Conservation (phyloP, 2,329 filamentous ascomycete species). For the Scolecobasidium constrictum region DNA sequence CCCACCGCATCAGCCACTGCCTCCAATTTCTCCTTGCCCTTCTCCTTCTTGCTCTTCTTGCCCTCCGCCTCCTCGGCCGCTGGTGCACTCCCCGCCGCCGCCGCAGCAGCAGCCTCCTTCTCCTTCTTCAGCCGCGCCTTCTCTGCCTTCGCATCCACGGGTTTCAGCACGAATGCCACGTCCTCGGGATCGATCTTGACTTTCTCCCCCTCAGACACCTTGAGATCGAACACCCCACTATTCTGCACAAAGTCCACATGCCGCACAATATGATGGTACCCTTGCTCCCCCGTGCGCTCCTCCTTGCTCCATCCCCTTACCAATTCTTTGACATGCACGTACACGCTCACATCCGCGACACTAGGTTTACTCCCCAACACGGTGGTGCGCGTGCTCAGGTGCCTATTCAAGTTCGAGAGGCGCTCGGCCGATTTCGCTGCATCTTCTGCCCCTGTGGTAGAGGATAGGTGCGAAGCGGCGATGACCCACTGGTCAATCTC, state of each 20-base stretch:
- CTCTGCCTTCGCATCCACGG: conserved; percentile 83
- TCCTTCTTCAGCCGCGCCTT: conserved; percentile 96
- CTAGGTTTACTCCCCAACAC: conserved; percentile 84
- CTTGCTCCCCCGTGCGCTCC: conserved; percentile 79
- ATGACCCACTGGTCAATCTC: conserved; percentile 86
- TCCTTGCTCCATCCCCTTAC: conserved; percentile 74
- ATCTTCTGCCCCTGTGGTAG: conserved; percentile 44
- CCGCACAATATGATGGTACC: conserved; percentile 83
- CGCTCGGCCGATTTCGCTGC: conserved; percentile 48
- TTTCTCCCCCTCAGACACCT: conserved; percentile 62
- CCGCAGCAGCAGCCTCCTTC: conserved; percentile 56
- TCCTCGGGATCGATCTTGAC: conserved; percentile 67
- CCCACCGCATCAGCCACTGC: conserved; percentile 31
- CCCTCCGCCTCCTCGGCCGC: conserved; percentile 36
- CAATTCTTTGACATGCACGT: conserved; percentile 63
- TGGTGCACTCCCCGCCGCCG: conserved; percentile 34
- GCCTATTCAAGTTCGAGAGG: conserved; percentile 70
- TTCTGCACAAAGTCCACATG: conserved; percentile 94
- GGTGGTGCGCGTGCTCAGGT: conserved; percentile 81
- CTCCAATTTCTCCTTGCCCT: conserved; percentile 42
- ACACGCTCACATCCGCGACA: conserved; percentile 74
- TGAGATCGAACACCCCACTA: conserved; percentile 58
- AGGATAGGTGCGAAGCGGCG: conserved; percentile 60
- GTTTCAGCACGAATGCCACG: conserved; percentile 78
- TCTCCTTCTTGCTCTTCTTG: conserved; percentile 36